These are phyloP conservation scores for Thermochaetoides dissita DNA, from an alignment of 2,329 filamentous ascomycete species.

Conservation along the genomic window DNA sequence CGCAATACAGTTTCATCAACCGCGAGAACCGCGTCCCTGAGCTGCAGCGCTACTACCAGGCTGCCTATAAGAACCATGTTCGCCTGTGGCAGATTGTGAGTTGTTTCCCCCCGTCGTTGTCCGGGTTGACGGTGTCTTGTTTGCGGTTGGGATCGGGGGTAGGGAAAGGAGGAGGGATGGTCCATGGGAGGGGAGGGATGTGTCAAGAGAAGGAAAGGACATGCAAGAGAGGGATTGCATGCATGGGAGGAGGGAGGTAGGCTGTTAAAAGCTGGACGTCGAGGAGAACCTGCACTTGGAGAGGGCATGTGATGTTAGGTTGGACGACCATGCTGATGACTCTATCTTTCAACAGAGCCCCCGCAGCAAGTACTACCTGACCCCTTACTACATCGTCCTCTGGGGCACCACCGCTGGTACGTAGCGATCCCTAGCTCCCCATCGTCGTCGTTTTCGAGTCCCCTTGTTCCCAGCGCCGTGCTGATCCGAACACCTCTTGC, in stretches of 20 bases:
- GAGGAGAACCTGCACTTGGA: neutral
- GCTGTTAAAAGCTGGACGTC: neutral
- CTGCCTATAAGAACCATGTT: conserved; percentile 52
- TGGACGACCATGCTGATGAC: conserved; percentile 8
- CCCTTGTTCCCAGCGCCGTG: too few species aligned
- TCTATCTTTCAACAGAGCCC: conserved; percentile 33
- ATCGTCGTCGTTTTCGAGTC: too few species aligned
- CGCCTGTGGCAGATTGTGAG: conserved; percentile 69
- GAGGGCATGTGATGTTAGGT: conserved; percentile 12
- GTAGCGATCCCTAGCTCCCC: conserved; percentile 18
- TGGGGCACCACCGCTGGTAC: conserved; percentile 50
- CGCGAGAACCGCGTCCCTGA: conserved; percentile 63
- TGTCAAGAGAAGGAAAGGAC: neutral
- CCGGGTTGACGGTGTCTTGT: too few species aligned
- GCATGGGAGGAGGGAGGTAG: neutral
- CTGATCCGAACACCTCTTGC: neutral
- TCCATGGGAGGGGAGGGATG: neutral
- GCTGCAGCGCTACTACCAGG: conserved; percentile 63
- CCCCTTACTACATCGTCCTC: conserved; percentile 53
- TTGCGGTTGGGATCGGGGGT: neutral
- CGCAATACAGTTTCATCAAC: conserved; percentile 41
- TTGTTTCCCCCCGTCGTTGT: conserved; percentile 12
- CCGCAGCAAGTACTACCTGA: conserved; percentile 50
- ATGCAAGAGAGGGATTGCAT: neutral
- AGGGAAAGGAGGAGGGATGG: neutral